Base-by-base conservation (phyloP, 2,329 filamentous ascomycete species). In the Coniochaeta ligniaria region DNA sequence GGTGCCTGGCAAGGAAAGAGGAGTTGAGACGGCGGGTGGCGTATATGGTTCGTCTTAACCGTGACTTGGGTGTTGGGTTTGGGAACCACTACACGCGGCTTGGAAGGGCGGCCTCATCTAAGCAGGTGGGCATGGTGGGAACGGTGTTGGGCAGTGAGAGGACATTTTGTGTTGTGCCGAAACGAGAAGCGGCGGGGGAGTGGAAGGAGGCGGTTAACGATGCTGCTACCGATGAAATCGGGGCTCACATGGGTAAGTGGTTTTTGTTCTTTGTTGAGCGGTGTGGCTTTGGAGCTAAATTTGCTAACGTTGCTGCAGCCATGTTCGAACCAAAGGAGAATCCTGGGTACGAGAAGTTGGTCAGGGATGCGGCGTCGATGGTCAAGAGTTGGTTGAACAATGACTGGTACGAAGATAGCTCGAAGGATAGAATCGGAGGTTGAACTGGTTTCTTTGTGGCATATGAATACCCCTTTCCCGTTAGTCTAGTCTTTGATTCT, bases 21-120 rank as follows among this genome's bases (percentile, higher is more conserved):
- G 92, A 96, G 70, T 78, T 98, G 65, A 86, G 87, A 66, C 83
- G 86, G 69, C 85, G 95, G 35, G 81, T 96, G 11, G 76, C 80
- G n/a, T 82, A 78, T 62, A 80, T 97, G 71, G 80, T 84, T n/a
- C 79, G 81, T 61, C 76, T 93, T 22, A 81, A 86, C 36, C 73
- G 78, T 54, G 85, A 90, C 61, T 81, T 91, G 16, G 81, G 80
- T 14, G 81, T 97, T 16, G 90, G 90, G 2, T 96, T 93, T 70
- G 87, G 86, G 16, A 95, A 97, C 70, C 80, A 97, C 61, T 97
- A 96, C 74, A 96, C 92, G 5, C 83, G 88, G 31, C 83, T 99
- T 28, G 93, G 92, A 1, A 81, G 83, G 68, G 86, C 84, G 16
- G 88, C 89, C 16, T 73, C 79, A 58, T 68, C 80, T 69, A 78